Evolutionary conservation across 768 basidiomycete genomes (phyloP).

Genomic region (Mycena filopes): DNA sequence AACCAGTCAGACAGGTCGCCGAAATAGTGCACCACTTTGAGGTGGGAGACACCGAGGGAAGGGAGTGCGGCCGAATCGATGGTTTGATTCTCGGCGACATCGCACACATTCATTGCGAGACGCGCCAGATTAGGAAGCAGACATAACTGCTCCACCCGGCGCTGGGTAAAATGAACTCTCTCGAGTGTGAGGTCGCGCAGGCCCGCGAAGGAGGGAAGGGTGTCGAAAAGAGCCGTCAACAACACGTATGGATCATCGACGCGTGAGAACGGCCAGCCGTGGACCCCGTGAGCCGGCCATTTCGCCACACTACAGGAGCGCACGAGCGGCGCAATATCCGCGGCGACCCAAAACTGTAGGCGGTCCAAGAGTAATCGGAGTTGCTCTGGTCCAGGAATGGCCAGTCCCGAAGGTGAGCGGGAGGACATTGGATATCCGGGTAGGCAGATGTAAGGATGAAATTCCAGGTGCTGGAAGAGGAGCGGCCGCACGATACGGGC

Average conservation of each 20-base stretch:
- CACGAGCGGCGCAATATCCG: constrained; percentile 1
- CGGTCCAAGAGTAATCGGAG: neutral
- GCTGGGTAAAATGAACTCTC: neutral
- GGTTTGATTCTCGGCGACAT: neutral
- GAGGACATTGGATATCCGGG: neutral
- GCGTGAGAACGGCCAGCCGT: neutral
- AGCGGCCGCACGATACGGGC: neutral
- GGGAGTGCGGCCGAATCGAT: neutral
- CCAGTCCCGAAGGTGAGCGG: neutral
- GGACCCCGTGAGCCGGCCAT: neutral
- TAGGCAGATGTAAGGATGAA: neutral
- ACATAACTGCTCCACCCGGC: neutral
- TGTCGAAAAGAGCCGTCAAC: neutral
- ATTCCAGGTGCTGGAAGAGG: constrained; percentile 3
- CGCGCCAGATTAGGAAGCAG: neutral
- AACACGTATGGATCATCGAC: neutral
- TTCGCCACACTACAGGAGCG: neutral
- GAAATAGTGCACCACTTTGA: neutral
- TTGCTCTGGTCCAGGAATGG: neutral
- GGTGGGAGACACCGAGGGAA: neutral
- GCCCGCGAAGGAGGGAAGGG: neutral
- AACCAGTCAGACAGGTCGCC: neutral
- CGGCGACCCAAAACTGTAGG: constrained; percentile 1
- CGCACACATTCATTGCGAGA: neutral
- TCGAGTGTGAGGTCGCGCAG: neutral